Evolutionary conservation across 208 protist species (phyloP), one percentile per base, ranked within the genome.

Genomic region (Leishmania gerbilli): DNA sequence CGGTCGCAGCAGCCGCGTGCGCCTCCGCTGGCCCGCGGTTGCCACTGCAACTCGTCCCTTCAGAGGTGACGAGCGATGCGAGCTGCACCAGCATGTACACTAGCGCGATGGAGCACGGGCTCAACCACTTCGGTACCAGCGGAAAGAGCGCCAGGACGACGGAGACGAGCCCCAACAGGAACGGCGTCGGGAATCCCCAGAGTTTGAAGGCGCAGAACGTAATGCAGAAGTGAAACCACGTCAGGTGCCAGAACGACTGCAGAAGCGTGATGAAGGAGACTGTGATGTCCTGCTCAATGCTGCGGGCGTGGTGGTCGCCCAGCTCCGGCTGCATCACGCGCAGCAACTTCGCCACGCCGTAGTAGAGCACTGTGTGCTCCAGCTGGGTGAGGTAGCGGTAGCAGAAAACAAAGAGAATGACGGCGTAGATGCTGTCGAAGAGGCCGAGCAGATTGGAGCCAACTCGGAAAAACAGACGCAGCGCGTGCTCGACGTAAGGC

Each of bases 341-440:
- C 24, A 95, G 81, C 79, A 94, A 60, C 82, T 95, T 95, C 21
- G 77, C 86, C 17, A 92, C 56, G n/a, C 82, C 79, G 76, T 96
- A 95, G 84, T 95, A 96, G 34, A 95, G 84, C 62, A 96, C 83
- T 11, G 91, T 93, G 86, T 93, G 84, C 21, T 95, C 89, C 58
- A 93, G 87, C n/a, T 82, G 80, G n/a, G 87, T 80, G 67, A 96
- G 84, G 78, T 90, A 93, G 71, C 87, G 89, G 75, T 90, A 86
- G 31, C 91, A 76, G 77, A 92, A 84, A 2, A 90, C 76, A 74
- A 93, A 95, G 24, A 96, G 86, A n/a, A 91, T 84, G 64, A 85
- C 42, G 40, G 83, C 89, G 77, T 96, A 95, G 71, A 93, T 56
- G 49, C 68, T 85, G 80, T 95, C 91, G 74, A 93, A 89, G 45